A percentile compares a stretch with the other conserved stretches of the same genome.
These are phyloP conservation scores for Usnea hakonensis DNA, from an alignment of 495 filamentous ascomycete species.

Conservation along the genomic window DNA sequence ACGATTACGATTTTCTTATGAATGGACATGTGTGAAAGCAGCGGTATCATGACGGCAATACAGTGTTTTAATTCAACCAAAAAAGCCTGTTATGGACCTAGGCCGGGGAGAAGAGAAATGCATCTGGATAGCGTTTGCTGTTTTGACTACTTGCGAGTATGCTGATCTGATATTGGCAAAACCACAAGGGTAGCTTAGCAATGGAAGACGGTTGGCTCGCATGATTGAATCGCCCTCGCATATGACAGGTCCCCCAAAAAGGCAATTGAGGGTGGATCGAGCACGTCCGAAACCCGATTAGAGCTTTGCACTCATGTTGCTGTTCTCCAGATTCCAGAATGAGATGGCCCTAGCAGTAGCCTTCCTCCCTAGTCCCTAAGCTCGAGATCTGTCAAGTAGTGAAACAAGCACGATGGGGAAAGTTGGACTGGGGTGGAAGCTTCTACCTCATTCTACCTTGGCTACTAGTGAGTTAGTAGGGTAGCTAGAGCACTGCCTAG, in stretches of 20 bases:
- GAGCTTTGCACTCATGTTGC: neutral
- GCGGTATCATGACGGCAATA: slow-evolving; percentile 14
- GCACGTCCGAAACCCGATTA: neutral
- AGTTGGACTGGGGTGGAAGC: neutral
- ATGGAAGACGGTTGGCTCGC: slow-evolving; percentile 16
- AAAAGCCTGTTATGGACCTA: slow-evolving; percentile 22
- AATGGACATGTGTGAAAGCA: slow-evolving; percentile 17
- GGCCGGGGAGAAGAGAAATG: slow-evolving; percentile 14
- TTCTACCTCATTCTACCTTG: too few relatives aligned
- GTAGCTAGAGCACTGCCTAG: neutral
- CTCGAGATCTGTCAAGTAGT: neutral
- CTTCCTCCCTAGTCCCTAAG: too few relatives aligned
- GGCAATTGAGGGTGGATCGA: neutral
- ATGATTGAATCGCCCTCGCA: neutral
- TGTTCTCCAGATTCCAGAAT: neutral
- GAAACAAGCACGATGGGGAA: neutral
- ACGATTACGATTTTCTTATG: slow-evolving; percentile 21
- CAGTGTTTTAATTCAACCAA: slow-evolving; percentile 12
- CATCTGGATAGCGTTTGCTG: slow-evolving; percentile 4
- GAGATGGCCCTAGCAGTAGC: neutral
- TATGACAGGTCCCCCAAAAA: neutral
- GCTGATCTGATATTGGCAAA: slow-evolving; percentile 6
- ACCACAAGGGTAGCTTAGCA: slow-evolving; percentile 12
- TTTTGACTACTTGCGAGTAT: slow-evolving; percentile 7
- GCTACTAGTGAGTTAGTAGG: too few relatives aligned